phyloP scores from a whole-genome alignment of 768 basidiomycete genomes.

The Amanita subjunquillea region DNA sequence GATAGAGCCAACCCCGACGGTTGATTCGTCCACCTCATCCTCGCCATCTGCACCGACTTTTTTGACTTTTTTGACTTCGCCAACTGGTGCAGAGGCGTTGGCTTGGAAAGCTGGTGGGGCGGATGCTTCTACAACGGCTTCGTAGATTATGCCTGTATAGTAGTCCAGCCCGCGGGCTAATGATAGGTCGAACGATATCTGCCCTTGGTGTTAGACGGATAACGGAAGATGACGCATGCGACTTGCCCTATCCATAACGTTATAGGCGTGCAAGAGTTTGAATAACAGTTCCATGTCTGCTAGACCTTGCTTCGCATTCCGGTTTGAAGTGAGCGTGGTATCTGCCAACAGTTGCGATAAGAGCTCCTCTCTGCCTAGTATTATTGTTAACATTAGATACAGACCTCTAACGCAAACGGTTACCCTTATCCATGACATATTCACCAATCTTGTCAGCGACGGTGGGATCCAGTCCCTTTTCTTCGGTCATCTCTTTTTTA shows the following conservation, averaged over 20 bases:
- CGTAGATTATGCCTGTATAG: conserved; percentile 98
- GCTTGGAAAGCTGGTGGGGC: conserved; percentile 77
- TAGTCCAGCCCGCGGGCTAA: conserved; percentile 97
- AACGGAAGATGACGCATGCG: not conserved
- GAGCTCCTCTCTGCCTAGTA: conserved; percentile 65
- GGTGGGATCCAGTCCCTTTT: conserved; percentile 76
- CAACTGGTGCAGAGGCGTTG: conserved; percentile 20
- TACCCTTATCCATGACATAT: conserved; percentile 93
- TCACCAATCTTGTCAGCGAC: conserved; percentile 93
- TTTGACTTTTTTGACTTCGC: conserved; percentile 30
- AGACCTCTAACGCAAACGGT: not conserved
- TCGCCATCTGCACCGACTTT: conserved; percentile 41
- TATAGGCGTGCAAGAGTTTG: conserved; percentile 70
- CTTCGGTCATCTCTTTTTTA: conserved; percentile 91
- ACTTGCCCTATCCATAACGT: conserved; percentile 64
- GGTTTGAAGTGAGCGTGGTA: conserved; percentile 51
- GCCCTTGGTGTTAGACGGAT: not conserved
- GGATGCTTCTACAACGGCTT: conserved; percentile 88
- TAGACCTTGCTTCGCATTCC: conserved; percentile 71
- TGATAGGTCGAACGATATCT: conserved; percentile 95
- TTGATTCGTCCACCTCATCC: conserved; percentile 85
- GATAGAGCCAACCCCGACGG: conserved; percentile 96
- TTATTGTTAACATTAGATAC: not conserved
- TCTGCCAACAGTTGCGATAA: conserved; percentile 64
- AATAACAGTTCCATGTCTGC: conserved; percentile 84